Evolutionary conservation across 768 basidiomycete genomes (phyloP).

Genomic region (Podaxis sp.): DNA sequence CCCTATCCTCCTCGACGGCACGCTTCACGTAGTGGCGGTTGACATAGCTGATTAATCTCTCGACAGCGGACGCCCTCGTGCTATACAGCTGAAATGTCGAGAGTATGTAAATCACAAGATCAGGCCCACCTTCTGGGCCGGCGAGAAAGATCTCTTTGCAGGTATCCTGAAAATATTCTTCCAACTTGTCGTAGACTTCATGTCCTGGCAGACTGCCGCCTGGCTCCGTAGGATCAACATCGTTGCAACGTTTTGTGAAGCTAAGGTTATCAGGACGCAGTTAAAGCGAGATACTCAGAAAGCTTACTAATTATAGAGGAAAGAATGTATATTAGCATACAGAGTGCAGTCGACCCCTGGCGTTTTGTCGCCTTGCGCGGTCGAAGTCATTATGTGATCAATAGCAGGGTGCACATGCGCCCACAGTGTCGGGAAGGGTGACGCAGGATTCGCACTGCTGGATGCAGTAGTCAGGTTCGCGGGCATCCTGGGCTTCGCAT

Average conservation of each 20-base stretch:
- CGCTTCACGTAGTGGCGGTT: constrained; percentile 78
- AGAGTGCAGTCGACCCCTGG: constrained; percentile 71
- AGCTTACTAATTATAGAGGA: constrained; percentile 73
- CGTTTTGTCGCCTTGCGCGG: constrained; percentile 62
- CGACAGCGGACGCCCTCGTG: constrained; percentile 64
- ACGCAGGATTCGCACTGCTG: constrained; percentile 72
- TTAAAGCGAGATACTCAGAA: constrained; percentile 17
- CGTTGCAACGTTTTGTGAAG: constrained; percentile 55
- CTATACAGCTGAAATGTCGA: constrained; percentile 71
- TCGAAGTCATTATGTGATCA: constrained; percentile 74
- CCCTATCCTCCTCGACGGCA: constrained; percentile 74
- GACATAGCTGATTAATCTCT: constrained; percentile 77
- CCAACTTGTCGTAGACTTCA: constrained; percentile 73
- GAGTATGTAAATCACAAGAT: constrained; percentile 68
- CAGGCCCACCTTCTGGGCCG: constrained; percentile 63
- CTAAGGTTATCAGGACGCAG: constrained; percentile 23
- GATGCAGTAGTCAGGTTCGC: constrained; percentile 50
- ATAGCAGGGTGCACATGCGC: constrained; percentile 73
- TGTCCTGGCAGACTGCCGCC: constrained; percentile 28
- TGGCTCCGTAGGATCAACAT: constrained; percentile 12
- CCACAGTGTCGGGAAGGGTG: constrained; percentile 73
- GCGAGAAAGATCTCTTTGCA: constrained; percentile 63
- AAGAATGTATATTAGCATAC: constrained; percentile 77
- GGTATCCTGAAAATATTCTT: constrained; percentile 65
- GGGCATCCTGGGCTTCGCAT: background rate